Evolutionary conservation across 192 early-diverging fungal genomes (phyloP), one percentile per base, ranked within the genome.

Genomic region (Funneliformis mosseae): DNA sequence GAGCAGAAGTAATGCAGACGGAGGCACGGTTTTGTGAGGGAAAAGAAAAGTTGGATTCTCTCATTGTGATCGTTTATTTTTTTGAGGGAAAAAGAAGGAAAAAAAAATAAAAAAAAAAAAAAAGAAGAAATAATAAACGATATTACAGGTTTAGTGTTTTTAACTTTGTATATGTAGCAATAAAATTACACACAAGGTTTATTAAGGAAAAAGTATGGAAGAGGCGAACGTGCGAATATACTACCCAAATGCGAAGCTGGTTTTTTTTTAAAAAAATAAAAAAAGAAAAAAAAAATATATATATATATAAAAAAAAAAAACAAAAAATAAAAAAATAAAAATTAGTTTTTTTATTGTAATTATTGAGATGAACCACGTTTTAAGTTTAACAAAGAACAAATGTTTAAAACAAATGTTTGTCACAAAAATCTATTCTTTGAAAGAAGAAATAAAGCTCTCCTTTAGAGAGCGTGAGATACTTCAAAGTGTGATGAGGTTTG

Each of bases 1-100:
- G 88, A 11, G 92, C 89, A 41, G 91, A 91, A 11, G 92, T 91
- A 80, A 95, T 94, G 70, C 91, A 91, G 21, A 95, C 91, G 25
- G 90, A 91, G 9, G 94, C 94, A 86, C 92, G 92, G 86, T 95
- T 94, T 80, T 90, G 91, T 38, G 88, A 84, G 64, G 93, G 94
- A 77, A 92, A 92, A 74, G 91, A 92, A 82, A 94, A 93, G 82
- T 95, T 95, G 81, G 93, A 92, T 84, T 95, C 92, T 83, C 94
- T 91, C 93, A 94, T 94, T 81, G 81, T 50, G 33, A 59, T 78
- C 46, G 21, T 73, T 27, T 61, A 8, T 33, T 33, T 33, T 33
- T 33, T 33, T 33, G 33, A 33, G 33, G 33, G 0, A 3, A 33
- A 33, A 33, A 33, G 33, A 33, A 33, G 33, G 33, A 33, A 33